Evolutionary conservation across 345 rosid species (phyloP).

Genomic region (Dipteronia sinensis): DNA sequence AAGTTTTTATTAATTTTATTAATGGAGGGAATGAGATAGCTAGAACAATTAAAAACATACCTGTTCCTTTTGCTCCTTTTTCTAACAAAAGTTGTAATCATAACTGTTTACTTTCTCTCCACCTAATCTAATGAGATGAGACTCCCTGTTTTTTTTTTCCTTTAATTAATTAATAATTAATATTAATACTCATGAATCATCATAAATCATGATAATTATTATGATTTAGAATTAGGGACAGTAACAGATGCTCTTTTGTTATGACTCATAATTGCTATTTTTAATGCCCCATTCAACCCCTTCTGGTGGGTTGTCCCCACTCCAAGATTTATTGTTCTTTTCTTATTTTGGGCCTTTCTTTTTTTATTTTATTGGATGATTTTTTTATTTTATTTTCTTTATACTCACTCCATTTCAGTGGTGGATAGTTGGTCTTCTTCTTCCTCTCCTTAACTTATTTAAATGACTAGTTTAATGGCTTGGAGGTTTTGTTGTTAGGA

Average conservation of each 20-base stretch:
- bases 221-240: conserved; percentile 22
- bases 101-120: conserved; percentile 38
- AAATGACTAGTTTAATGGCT: not conserved
- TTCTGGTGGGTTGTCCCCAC: conserved; percentile 42
- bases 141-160: not conserved
- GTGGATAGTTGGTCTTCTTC: conserved; percentile 9
- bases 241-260: conserved; percentile 21
- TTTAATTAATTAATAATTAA: not conserved
- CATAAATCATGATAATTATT: conserved; percentile 4
- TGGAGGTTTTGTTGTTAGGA: conserved; percentile 14
- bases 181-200: not conserved
- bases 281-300: conserved; percentile 44
- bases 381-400: not conserved
- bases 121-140: conserved; percentile 40
- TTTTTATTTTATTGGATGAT: not conserved
- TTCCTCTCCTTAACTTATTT: not conserved
- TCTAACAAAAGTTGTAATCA: conserved; percentile 26
- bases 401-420: conserved; percentile 11
- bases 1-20: not conserved
- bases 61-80: conserved; percentile 16
- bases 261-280: conserved; percentile 39
- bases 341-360: not conserved
- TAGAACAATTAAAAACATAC: not conserved
- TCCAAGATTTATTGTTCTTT: conserved; percentile 25
- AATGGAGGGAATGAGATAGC: not conserved